Evolutionary conservation across 208 protist species (phyloP).

Genomic region (Trypanosoma caninum): DNA sequence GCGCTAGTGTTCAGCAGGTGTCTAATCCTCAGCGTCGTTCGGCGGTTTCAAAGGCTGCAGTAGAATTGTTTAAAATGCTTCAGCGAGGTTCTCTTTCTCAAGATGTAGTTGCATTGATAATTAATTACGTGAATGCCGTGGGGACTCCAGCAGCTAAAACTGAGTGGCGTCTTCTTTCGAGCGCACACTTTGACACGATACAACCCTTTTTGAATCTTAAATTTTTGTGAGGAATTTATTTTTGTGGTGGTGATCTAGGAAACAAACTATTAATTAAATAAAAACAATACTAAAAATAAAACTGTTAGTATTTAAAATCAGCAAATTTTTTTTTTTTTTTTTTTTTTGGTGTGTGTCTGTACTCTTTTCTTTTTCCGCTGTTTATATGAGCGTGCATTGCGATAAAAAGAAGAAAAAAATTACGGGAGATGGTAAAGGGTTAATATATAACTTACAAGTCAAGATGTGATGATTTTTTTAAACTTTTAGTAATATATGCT

Average conservation of each 20-base stretch:
- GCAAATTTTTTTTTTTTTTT: slow-evolving; percentile 15
- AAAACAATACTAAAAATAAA: too few relatives aligned
- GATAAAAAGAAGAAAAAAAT: too few relatives aligned
- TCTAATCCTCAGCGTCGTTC: slow-evolving; percentile 34
- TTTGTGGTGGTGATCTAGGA: too few relatives aligned
- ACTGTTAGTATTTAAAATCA: too few relatives aligned
- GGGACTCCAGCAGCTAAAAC: slow-evolving; percentile 36
- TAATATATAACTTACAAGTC: too few relatives aligned
- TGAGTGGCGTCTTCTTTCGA: slow-evolving; percentile 41
- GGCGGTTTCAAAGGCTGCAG: slow-evolving; percentile 44
- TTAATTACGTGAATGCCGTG: slow-evolving; percentile 38
- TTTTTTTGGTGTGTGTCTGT: neutral
- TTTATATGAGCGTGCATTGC: neutral
- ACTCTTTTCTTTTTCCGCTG: neutral
- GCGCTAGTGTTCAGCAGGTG: slow-evolving; percentile 34
- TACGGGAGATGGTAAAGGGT: too few relatives aligned
- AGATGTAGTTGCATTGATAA: slow-evolving; percentile 42
- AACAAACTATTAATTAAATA: too few relatives aligned
- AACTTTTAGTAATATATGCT: too few relatives aligned
- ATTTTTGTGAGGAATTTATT: slow-evolving; percentile 33
- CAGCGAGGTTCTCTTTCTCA: slow-evolving; percentile 34
- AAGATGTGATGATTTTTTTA: too few relatives aligned
- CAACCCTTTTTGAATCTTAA: slow-evolving; percentile 52
- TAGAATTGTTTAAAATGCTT: slow-evolving; percentile 54
- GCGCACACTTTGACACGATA: slow-evolving; percentile 37